Evolutionary conservation across 208 protist species (phyloP).

Genomic region (Acanthamoeba castellanii): DNA sequence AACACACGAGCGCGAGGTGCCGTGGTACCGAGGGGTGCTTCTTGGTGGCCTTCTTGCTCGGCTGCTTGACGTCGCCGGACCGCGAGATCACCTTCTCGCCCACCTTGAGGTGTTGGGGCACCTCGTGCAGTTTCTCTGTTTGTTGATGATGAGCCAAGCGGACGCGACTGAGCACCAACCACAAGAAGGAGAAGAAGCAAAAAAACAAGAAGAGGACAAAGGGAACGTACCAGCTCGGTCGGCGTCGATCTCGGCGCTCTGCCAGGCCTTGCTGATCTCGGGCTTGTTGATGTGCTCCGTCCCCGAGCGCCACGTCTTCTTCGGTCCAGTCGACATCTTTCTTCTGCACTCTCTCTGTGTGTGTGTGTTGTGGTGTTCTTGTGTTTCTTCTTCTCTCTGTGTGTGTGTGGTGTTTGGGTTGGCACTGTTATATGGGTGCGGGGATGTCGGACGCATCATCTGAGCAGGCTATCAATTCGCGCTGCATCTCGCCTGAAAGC

Average conservation of each 20-base stretch:
- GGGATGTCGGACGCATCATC: no score
- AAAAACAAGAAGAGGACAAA: background rate
- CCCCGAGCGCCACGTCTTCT: background rate
- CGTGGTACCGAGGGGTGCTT: background rate
- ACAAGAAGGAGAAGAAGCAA: background rate
- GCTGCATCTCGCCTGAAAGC: no score
- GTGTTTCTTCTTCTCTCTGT: background rate
- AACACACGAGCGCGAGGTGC: no score
- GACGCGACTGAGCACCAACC: background rate
- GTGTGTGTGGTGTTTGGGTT: no score
- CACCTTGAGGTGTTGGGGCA: slow-evolving; percentile 31
- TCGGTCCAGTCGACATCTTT: slow-evolving; percentile 20
- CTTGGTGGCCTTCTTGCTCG: background rate
- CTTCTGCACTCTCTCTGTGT: no score
- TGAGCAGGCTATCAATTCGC: no score
- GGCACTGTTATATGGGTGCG: no score
- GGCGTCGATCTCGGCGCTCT: background rate
- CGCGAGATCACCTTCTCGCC: background rate
- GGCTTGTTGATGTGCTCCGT: slow-evolving; percentile 37
- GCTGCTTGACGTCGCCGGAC: background rate
- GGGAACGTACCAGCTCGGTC: slow-evolving; percentile 6
- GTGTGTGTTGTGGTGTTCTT: background rate
- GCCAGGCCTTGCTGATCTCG: background rate
- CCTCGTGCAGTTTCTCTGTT: background rate
- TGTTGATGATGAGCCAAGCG: background rate